These are phyloP conservation scores for Stagonosporopsis tanaceti DNA, from an alignment of 2,329 filamentous ascomycete species.

Conservation along the genomic window DNA sequence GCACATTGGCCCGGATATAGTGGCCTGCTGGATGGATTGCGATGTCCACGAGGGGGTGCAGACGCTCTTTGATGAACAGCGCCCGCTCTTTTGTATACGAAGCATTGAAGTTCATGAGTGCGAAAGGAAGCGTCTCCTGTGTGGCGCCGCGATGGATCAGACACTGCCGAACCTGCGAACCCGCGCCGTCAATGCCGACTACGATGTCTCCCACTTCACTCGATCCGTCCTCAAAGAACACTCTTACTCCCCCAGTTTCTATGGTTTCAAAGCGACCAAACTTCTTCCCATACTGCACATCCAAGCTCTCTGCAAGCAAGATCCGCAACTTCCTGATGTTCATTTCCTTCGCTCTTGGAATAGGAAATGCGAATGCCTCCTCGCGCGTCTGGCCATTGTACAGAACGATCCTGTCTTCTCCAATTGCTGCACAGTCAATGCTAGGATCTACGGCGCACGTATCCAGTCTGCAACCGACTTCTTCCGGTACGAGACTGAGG, in stretches of 20 bases:
- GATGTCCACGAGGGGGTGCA: constrained; percentile 43
- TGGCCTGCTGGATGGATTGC: constrained; percentile 44
- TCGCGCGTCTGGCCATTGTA: constrained; percentile 48
- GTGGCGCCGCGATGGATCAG: constrained; percentile 29
- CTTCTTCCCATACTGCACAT: constrained; percentile 42
- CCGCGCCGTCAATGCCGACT: constrained; percentile 40
- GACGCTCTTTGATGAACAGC: constrained; percentile 32
- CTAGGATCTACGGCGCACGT: constrained; percentile 46
- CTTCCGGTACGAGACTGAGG: constrained; percentile 41
- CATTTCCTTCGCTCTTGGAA: constrained; percentile 45
- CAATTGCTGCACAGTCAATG: constrained; percentile 36
- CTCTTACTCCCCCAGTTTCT: constrained; percentile 35
- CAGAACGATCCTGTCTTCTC: constrained; percentile 43
- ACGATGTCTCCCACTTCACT: constrained; percentile 31
- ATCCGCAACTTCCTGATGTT: constrained; percentile 50
- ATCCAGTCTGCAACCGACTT: constrained; percentile 35
- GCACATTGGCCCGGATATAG: constrained; percentile 41
- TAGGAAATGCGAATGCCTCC: constrained; percentile 45
- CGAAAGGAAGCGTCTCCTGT: constrained; percentile 38
- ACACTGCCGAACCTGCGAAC: constrained; percentile 37
- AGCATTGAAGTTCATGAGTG: constrained; percentile 42
- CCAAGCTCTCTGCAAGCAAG: constrained; percentile 45
- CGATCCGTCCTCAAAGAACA: constrained; percentile 37
- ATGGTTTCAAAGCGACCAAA: constrained; percentile 28
- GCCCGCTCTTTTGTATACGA: constrained; percentile 38